phyloP scores from a whole-genome alignment of 441 rosid genomes.

The Monsonia emarginata region DNA sequence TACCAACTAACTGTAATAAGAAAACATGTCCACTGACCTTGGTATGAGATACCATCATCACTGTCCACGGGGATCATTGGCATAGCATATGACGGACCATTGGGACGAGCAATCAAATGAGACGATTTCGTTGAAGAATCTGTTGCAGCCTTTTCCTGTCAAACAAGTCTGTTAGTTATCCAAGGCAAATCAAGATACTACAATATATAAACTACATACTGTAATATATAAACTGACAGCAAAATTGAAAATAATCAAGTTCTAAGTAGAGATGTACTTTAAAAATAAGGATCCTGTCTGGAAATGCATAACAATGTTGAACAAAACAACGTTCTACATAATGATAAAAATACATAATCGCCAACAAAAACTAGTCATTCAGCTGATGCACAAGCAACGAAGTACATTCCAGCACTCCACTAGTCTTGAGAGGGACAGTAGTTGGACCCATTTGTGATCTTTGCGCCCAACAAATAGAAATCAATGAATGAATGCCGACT shows the following conservation, averaged over 20 bases:
- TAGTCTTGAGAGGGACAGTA: background rate
- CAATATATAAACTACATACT: conserved; percentile 8
- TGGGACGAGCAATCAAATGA: conserved; percentile 57
- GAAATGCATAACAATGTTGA: background rate
- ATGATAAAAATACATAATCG: no score
- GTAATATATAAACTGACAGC: conserved; percentile 2
- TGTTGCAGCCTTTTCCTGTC: conserved; percentile 52
- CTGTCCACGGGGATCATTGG: conserved; percentile 54
- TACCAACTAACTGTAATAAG: background rate
- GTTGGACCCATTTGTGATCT: no score
- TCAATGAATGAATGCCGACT: background rate
- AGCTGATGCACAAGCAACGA: background rate
- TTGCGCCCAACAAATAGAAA: no score
- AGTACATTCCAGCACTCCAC: background rate
- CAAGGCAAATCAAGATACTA: conserved; percentile 5
- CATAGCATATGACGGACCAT: conserved; percentile 58
- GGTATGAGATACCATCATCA: conserved; percentile 63
- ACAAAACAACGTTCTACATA: background rate
- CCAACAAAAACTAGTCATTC: background rate
- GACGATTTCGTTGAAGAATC: conserved; percentile 65
- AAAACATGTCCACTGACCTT: conserved; percentile 35
- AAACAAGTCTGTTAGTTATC: conserved; percentile 16
- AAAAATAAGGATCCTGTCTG: background rate
- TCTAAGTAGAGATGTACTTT: background rate
- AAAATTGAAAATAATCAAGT: background rate